Base-by-base conservation (phyloP, 306 rosid genomes). In the Glycine soja region DNA sequence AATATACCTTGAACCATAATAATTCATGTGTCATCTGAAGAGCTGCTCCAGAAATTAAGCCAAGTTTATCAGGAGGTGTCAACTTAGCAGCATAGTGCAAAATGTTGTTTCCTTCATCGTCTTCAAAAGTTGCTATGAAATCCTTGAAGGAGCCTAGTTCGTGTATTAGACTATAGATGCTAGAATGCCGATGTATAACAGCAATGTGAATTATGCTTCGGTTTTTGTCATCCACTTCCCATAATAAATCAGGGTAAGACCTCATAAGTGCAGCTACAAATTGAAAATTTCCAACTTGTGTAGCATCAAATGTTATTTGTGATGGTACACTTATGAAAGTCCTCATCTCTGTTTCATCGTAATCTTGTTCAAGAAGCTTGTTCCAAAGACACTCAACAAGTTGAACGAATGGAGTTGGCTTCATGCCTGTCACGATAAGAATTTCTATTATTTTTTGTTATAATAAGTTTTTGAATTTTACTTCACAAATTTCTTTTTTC, bases 1-100 rank as follows among this genome's bases (percentile, higher is more conserved):
- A n/a, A 47, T 4, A 38, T 87, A 87, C 87, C 90, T 87, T 76
- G 10, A 87, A 87, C 90, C 90, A 87, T 45, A 77, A 73, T 12
- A 84, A 14, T 68, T 87, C 90, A 52, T 59, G 81, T 36, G 79
- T 66, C 90, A 87, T 87, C 52, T 87, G 90, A 61, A 83, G 84
- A 18, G 87, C 90, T 50, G 61, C 79, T 51, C 90, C 90, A 0
- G 83, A 77, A 61, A 87, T 71, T 9, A 61, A 34, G 34, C 51
- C 63, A 56, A 87, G 90, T 19, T 70, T 77, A 63, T 54, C 1
- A 6, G 64, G 8, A 14, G 87, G 90, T 77, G 89, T 67, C 57
- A 83, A 72, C 43, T 66, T 80, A 67, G 90, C 87, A 45, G 87
- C 87, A 38, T 38, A 73, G 46, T 87, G 90, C 78, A 87, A 47